A percentile compares a stretch with the other conserved stretches of the same genome.
These are phyloP conservation scores for Protomyces lactucae-debilis DNA, from an alignment of 1,139 yeast genomes.

Conservation along the genomic window DNA sequence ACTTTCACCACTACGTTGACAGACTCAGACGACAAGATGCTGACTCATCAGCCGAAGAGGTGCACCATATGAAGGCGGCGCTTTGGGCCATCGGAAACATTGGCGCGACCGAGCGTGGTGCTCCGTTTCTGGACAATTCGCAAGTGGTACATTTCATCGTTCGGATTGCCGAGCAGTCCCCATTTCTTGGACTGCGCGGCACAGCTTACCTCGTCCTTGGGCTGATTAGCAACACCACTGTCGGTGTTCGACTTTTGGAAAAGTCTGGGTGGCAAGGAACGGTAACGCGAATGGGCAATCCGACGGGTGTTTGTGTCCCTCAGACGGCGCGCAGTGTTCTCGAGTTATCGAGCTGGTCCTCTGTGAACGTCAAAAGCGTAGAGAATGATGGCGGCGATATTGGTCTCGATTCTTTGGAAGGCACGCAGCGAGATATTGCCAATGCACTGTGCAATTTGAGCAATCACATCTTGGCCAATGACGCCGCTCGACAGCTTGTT, in stretches of 20 bases:
- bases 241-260: slow-evolving; percentile 82
- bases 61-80: slow-evolving; percentile 59
- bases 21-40: slow-evolving; percentile 36
- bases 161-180: slow-evolving; percentile 50
- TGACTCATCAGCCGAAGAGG: slow-evolving; percentile 36
- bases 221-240: slow-evolving; percentile 62
- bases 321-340: slow-evolving; percentile 32
- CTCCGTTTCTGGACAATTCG: slow-evolving; percentile 56
- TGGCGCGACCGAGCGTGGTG: slow-evolving; percentile 47
- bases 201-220: slow-evolving; percentile 77
- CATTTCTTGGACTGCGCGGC: slow-evolving; percentile 52
- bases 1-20: slow-evolving; percentile 46
- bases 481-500: slow-evolving; percentile 58
- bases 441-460: slow-evolving; percentile 53
- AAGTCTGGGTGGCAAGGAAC: slow-evolving; percentile 72
- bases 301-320: slow-evolving; percentile 48
- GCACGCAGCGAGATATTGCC: slow-evolving; percentile 50
- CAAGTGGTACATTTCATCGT: slow-evolving; percentile 55
- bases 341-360: slow-evolving; percentile 13
- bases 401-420: slow-evolving; percentile 32
- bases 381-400: slow-evolving; percentile 15
- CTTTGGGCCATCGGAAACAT: slow-evolving; percentile 87
- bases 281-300: slow-evolving; percentile 49
- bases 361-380: neutral
- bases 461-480: slow-evolving; percentile 58